These are phyloP conservation scores for Pseudocercospora macadamiae DNA, from an alignment of 2,329 filamentous ascomycete genomes.

Conservation along the genomic window DNA sequence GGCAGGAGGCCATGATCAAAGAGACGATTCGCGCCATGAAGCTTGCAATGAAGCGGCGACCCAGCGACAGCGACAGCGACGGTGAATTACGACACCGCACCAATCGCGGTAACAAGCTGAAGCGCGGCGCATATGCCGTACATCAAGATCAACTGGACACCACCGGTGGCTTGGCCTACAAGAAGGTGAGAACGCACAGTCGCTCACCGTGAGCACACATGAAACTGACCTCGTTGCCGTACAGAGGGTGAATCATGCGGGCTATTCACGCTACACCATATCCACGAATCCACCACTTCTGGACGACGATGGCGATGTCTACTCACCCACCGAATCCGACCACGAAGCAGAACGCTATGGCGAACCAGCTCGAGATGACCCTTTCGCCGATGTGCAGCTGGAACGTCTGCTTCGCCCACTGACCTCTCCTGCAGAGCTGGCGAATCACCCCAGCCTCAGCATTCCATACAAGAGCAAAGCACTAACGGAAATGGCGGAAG, in stretches of 20 bases:
- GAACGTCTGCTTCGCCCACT: conserved; percentile 68
- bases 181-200: too few relatives aligned
- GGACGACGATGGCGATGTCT: conserved; percentile 70
- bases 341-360: conserved; percentile 67
- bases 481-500: conserved; percentile 69
- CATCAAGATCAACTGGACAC: conserved; percentile 70
- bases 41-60: conserved; percentile 64
- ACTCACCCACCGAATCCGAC: conserved; percentile 30
- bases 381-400: conserved; percentile 62
- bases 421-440: conserved; percentile 73
- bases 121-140: conserved; percentile 72
- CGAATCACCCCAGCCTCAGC: conserved; percentile 73
- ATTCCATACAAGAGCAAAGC: conserved; percentile 74
- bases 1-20: conserved; percentile 61
- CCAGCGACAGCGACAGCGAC: conserved; percentile 77
- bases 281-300: conserved; percentile 71
- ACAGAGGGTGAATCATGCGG: conserved; percentile 74
- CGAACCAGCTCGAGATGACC: conserved; percentile 68
- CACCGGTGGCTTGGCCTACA: conserved; percentile 60
- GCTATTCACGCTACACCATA: conserved; percentile 72
- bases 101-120: conserved; percentile 79
- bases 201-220: too few relatives aligned
- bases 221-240: too few relatives aligned
- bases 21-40: conserved; percentile 71
- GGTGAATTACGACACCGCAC: conserved; percentile 69